Percentiles rank a stretch among this genome's conserved stretches.
phyloP scores from a whole-genome alignment of 2,329 filamentous ascomycete genomes.

The Claviceps monticola region DNA sequence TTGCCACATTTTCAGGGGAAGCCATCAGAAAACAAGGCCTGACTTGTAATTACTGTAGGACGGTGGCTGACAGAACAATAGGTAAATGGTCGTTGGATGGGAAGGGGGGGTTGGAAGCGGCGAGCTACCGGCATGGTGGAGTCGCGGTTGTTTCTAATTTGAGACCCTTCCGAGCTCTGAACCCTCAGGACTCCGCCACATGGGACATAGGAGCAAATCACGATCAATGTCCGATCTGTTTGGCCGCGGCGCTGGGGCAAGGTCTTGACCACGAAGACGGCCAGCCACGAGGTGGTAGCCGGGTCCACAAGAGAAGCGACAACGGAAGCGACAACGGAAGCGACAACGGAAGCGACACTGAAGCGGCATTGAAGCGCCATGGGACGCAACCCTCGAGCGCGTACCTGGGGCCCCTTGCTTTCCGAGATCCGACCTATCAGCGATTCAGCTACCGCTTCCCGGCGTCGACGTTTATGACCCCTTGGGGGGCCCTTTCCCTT shows the following conservation, averaged over 20 bases:
- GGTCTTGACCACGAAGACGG: background rate
- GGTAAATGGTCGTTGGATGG: background rate
- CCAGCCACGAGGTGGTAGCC: background rate
- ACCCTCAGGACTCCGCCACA: background rate
- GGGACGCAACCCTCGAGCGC: background rate
- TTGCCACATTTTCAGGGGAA: background rate
- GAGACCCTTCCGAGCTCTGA: background rate
- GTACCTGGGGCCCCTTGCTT: background rate
- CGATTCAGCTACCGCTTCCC: too few species aligned
- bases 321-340: background rate
- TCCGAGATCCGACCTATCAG: too few species aligned
- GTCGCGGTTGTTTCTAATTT: background rate
- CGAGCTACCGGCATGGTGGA: background rate
- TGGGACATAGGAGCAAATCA: background rate
- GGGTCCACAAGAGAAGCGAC: background rate
- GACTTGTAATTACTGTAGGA: background rate
- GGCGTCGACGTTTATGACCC: too few species aligned
- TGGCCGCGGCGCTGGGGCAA: background rate
- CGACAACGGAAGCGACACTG: background rate
- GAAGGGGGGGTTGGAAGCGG: background rate
- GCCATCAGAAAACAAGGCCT: background rate
- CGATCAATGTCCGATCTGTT: background rate
- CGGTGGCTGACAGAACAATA: background rate
- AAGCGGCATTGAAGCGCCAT: background rate
- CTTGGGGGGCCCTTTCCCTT: too few species aligned